Base-by-base conservation (phyloP, 2,329 filamentous ascomycete genomes). In the Ceratocystis destructans region DNA sequence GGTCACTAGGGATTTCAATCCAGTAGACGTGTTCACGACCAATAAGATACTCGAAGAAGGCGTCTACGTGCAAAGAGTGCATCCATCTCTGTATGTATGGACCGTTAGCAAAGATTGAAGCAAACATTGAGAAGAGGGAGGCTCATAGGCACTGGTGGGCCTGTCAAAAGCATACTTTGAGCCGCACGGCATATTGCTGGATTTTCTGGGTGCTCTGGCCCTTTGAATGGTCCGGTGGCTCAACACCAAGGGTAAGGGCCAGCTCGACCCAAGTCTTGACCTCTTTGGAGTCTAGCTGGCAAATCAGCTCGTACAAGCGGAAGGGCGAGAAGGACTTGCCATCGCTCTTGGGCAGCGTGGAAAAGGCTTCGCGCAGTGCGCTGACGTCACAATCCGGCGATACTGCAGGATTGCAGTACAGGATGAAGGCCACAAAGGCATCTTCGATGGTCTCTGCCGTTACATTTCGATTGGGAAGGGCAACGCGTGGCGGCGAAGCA, bases 21-120 rank as follows among this genome's bases (percentile, higher is more conserved):
- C 87, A 96, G 75, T 96, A 96, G 31, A 83, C 78, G 69, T 90
- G 90, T 62, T 85, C 33, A 31, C 63, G 63, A n/a, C 61, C 67
- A 69, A 93, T 80, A 22, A 95, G 83, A 73, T 90, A 96, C 73
- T 96, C 90, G 72, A 96, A 96, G 74, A 96, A 96, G 10, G 90
- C 89, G 78, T 96, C 90, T 64, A 96, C 85, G 74, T 96, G 92
- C 88, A 96, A 93, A 4, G 91, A 92, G 73, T 90, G 90, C 89
- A 96, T 94, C 92, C 92, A 96, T 73, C 93, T 87, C 89, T 89
- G 71, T 48, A 25, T 17, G 17, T 48, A 25, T 17, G 17, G 25
- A 22, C 22, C 33, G 17, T 46, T 53, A 53, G 48, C 22, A 25
- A 41, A 41, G 4, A 41, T 15, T 10, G 20, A 17, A 41, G 15